phyloP scores from a whole-genome alignment of 371 early-diverging fungal species.

The Mortierella sp. region DNA sequence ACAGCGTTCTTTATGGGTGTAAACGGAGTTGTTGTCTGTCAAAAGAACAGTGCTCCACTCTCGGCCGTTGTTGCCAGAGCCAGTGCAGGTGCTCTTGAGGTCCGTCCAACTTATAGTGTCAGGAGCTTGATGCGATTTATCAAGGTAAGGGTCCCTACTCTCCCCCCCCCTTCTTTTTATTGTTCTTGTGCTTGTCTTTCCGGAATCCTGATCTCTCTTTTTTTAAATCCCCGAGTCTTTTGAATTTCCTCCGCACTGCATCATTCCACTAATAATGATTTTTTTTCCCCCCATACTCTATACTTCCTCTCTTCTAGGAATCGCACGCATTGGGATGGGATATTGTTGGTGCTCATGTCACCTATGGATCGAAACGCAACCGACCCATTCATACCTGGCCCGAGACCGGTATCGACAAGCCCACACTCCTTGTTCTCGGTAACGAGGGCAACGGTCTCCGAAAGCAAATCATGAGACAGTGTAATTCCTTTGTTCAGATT shows the following conservation, averaged over 20 bases:
- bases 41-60: conserved; percentile 55
- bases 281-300: not conserved
- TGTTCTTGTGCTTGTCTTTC: not conserved
- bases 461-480: conserved; percentile 49
- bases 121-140: conserved; percentile 55
- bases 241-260: no score
- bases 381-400: conserved; percentile 35
- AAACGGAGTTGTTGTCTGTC: conserved; percentile 63
- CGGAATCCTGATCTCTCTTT: not conserved
- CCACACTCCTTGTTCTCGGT: conserved; percentile 67
- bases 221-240: no score
- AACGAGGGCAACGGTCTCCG: conserved; percentile 67
- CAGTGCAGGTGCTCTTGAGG: conserved; percentile 70
- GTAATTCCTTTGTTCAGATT: conserved; percentile 58
- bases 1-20: conserved; percentile 67
- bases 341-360: conserved; percentile 60
- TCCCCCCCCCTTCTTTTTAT: not conserved
- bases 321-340: conserved; percentile 64
- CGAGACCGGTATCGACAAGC: conserved; percentile 32
- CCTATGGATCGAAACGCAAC: conserved; percentile 36
- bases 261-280: no score
- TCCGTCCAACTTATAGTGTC: conserved; percentile 55
- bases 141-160: conserved; percentile 36
- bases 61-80: conserved; percentile 67
- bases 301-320: conserved; percentile 3